Percentiles rank a stretch among this genome's conserved stretches.
phyloP scores from a whole-genome alignment of 176 grass and related monocot genomes.

The Triticum urartu region DNA sequence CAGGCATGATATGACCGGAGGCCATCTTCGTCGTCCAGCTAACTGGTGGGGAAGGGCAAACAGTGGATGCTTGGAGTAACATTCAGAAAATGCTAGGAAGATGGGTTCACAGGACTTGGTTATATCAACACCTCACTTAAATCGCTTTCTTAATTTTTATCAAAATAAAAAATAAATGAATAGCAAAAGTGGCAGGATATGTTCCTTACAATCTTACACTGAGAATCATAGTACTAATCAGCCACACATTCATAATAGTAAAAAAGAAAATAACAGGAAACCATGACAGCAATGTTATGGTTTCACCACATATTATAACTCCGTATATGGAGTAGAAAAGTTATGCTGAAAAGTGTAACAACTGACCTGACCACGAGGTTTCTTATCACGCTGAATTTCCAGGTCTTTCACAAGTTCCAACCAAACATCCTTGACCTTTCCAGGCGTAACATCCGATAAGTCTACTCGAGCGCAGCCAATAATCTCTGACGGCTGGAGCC shows the following conservation, averaged over 20 bases:
- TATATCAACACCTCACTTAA: background rate
- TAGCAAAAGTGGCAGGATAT: background rate
- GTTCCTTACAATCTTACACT: background rate
- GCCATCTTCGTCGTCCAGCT: background rate
- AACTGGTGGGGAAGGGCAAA: background rate
- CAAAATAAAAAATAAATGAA: background rate
- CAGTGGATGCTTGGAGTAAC: background rate
- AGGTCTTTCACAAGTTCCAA: slow-evolving; percentile 92
- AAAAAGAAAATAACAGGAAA: background rate
- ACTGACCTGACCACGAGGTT: slow-evolving; percentile 83
- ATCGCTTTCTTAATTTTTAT: background rate
- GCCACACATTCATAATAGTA: slow-evolving; percentile 1
- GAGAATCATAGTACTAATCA: background rate
- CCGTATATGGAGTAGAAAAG: background rate
- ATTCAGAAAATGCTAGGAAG: background rate
- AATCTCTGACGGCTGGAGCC: slow-evolving; percentile 72
- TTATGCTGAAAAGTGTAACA: slow-evolving; percentile 1
- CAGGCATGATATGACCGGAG: background rate
- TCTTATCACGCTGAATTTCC: slow-evolving; percentile 78
- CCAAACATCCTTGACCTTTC: slow-evolving; percentile 95
- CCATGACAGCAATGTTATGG: background rate
- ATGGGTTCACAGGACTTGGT: background rate
- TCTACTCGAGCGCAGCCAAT: slow-evolving; percentile 82
- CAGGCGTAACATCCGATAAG: slow-evolving; percentile 66
- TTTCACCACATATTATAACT: slow-evolving; percentile 24